Conservation (phyloP, 140 eudicot species). For the Flaveria floridana region DNA sequence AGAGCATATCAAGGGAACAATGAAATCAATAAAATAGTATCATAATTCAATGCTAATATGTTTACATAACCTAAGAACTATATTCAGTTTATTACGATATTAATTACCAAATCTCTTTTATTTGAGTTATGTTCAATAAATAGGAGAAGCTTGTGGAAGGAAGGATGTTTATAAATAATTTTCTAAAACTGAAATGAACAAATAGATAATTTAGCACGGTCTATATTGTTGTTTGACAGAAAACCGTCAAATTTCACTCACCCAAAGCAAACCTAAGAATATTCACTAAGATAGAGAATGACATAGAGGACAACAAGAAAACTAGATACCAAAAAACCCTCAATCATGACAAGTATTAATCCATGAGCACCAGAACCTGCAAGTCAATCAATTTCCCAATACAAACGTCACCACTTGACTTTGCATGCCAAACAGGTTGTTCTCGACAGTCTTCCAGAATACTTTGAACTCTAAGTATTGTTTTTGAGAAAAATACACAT, state of each 20-base stretch:
- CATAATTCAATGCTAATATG: background rate
- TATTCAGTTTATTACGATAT: background rate
- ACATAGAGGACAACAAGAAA: background rate
- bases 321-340: background rate
- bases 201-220: background rate
- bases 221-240: background rate
- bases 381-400: background rate
- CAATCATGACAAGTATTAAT: background rate
- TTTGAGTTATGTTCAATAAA: background rate
- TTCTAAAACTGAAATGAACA: background rate
- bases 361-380: background rate
- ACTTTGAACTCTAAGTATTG: background rate
- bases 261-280: background rate
- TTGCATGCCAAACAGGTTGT: background rate
- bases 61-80: background rate
- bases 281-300: background rate
- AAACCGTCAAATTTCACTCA: conserved; percentile 2
- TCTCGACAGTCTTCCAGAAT: background rate
- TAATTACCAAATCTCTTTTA: background rate
- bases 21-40: background rate
- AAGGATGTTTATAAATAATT: background rate
- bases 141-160: conserved; percentile 1
- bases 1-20: background rate
- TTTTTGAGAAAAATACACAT: background rate
- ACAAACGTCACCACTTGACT: background rate